Conservation (phyloP, 495 filamentous ascomycete species). For the Hypoxylon fuscum region DNA sequence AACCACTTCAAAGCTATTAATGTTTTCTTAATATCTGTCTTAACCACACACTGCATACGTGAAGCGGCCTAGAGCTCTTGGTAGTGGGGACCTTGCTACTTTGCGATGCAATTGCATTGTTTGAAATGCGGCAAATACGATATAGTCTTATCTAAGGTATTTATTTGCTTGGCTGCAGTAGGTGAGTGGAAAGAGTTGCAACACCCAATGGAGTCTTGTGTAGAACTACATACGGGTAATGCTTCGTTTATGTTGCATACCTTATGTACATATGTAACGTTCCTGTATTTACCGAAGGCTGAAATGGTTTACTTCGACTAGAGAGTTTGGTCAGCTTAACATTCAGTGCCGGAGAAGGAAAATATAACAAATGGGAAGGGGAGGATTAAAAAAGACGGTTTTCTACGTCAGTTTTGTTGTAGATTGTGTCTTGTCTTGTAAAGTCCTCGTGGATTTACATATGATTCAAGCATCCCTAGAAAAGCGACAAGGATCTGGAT, state of each 20-base stretch:
- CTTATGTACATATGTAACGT: too few species aligned
- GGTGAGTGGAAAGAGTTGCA: slow-evolving; percentile 4
- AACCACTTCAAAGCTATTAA: too few species aligned
- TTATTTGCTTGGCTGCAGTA: background rate
- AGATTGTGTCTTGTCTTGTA: background rate
- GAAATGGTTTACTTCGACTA: slow-evolving; percentile 27
- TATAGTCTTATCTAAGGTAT: slow-evolving; percentile 22
- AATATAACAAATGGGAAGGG: background rate
- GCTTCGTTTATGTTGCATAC: slow-evolving; percentile 27
- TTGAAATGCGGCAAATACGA: too few species aligned
- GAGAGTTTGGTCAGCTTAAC: slow-evolving; percentile 6
- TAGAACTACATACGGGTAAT: slow-evolving; percentile 27
- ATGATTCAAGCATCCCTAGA: background rate
- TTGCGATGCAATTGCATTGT: background rate
- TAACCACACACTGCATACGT: too few species aligned
- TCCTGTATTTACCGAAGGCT: slow-evolving; percentile 9
- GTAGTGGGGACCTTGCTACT: background rate
- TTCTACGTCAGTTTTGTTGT: slow-evolving; percentile 11
- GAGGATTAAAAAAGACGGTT: background rate
- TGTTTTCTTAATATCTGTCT: too few species aligned
- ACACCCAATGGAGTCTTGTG: background rate
- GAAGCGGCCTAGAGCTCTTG: slow-evolving; percentile 5
- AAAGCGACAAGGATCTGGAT: background rate
- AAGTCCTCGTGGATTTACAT: slow-evolving; percentile 14
- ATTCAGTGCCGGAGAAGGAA: background rate